These are phyloP conservation scores for Chrysosphaeria jannelii DNA, from an alignment of 2,329 filamentous ascomycete species.

Conservation along the genomic window DNA sequence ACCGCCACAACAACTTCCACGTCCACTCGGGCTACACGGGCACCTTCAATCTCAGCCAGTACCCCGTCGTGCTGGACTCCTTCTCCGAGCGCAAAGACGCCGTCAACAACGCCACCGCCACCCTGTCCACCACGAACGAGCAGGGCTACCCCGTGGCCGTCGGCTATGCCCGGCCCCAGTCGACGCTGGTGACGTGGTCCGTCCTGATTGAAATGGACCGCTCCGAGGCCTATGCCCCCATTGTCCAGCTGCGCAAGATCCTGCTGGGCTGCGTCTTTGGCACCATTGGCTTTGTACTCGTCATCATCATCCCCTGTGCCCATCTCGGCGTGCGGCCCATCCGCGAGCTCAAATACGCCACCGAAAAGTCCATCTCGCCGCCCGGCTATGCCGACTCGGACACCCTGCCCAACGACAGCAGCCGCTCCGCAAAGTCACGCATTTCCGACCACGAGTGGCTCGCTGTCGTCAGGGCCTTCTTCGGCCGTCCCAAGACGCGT, in stretches of 20 bases:
- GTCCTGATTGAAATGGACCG: slow-evolving; percentile 50
- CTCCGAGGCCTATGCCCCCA: slow-evolving; percentile 45
- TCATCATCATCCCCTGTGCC: slow-evolving; percentile 49
- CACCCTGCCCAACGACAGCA: neutral
- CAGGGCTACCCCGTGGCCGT: slow-evolving; percentile 38
- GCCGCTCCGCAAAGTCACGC: slow-evolving; percentile 13
- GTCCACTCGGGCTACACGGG: slow-evolving; percentile 13
- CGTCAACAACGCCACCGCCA: slow-evolving; percentile 37
- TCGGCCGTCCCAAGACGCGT: slow-evolving; percentile 7
- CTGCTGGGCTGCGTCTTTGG: slow-evolving; percentile 65
- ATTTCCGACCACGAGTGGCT: slow-evolving; percentile 15
- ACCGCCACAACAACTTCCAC: slow-evolving; percentile 19
- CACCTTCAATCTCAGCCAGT: slow-evolving; percentile 28
- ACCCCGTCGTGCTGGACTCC: slow-evolving; percentile 28
- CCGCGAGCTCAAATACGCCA: slow-evolving; percentile 41
- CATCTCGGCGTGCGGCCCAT: slow-evolving; percentile 64
- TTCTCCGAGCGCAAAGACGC: slow-evolving; percentile 19
- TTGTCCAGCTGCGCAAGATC: slow-evolving; percentile 45
- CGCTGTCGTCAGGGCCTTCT: slow-evolving; percentile 8
- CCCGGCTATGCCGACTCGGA: slow-evolving; percentile 27
- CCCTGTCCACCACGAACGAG: slow-evolving; percentile 44
- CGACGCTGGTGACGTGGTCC: slow-evolving; percentile 47
- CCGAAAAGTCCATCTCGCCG: slow-evolving; percentile 39
- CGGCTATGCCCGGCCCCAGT: slow-evolving; percentile 46
- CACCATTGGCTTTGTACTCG: slow-evolving; percentile 38